Evolutionary conservation across 192 early-diverging fungal genomes (phyloP).

Genomic region (Coemansia sp.): DNA sequence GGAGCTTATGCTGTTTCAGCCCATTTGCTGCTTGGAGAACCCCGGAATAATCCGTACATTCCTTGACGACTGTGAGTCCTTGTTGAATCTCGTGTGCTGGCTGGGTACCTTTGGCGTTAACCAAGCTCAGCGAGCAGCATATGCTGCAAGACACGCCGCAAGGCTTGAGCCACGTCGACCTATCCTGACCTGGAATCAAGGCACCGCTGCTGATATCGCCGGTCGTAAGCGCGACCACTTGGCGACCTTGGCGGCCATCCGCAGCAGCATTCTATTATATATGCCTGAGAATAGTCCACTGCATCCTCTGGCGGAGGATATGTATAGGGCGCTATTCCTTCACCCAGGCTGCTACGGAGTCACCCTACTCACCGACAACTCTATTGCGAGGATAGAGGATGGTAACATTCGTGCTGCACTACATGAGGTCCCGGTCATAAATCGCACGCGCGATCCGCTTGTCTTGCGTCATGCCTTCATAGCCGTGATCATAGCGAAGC

Average conservation of each 20-base stretch:
- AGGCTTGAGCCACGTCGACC: not conserved
- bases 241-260: not conserved
- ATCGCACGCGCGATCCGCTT: not conserved
- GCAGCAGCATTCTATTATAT: not conserved
- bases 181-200: not conserved
- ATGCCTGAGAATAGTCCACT: not conserved
- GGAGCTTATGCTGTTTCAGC: conserved; percentile 9
- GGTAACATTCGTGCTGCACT: not conserved
- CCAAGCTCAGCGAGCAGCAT: not conserved
- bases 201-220: not conserved
- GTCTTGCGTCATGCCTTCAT: not conserved
- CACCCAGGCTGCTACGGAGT: not conserved
- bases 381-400: not conserved
- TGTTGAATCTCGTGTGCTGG: not conserved
- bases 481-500: not conserved
- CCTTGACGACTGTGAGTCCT: conserved; percentile 22
- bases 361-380: not conserved
- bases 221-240: not conserved
- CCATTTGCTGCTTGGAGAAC: conserved; percentile 15
- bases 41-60: not conserved
- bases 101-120: not conserved
- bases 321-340: not conserved
- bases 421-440: not conserved
- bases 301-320: not conserved
- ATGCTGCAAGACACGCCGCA: not conserved